Conservation (phyloP, 2,329 filamentous ascomycete genomes). For the Hymenoscyphus fructigenus region DNA sequence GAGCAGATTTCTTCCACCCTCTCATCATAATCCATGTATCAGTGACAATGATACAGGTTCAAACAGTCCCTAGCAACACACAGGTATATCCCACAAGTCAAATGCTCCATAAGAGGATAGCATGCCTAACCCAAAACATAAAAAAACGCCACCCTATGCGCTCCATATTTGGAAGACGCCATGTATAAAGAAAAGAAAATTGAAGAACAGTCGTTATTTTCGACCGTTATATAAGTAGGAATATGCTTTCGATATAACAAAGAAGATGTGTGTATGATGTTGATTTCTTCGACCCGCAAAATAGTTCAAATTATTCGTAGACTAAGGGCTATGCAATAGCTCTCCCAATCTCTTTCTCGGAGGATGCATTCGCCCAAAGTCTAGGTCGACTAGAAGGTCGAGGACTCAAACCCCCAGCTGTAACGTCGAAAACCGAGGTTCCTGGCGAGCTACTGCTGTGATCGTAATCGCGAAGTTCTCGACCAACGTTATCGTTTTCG, state of each 20-base stretch:
- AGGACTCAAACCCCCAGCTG: constrained; percentile 27
- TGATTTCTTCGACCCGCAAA: constrained; percentile 11
- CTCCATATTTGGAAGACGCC: constrained; percentile 3
- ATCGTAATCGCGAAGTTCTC: constrained; percentile 18
- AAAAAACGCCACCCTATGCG: not conserved
- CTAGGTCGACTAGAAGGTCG: constrained; percentile 27
- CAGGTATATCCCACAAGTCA: constrained; percentile 12
- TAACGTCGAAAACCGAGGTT: constrained; percentile 26
- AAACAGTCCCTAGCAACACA: not conserved
- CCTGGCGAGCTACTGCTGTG: constrained; percentile 23
- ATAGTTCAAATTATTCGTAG: not conserved
- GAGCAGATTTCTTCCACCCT: not conserved
- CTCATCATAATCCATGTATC: constrained; percentile 7
- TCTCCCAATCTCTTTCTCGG: constrained; percentile 28
- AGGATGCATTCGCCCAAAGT: constrained; percentile 16
- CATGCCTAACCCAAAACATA: not conserved
- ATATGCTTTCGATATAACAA: constrained; percentile 2
- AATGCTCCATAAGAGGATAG: not conserved
- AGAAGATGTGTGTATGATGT: constrained; percentile 2
- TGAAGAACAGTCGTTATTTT: not conserved
- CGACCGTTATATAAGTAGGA: not conserved
- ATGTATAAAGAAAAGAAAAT: not conserved
- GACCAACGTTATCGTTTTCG: constrained; percentile 23
- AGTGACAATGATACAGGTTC: constrained; percentile 11
- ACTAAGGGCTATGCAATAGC: constrained; percentile 26